phyloP scores from a whole-genome alignment of 768 basidiomycete genomes.

The Hericium alpestre region DNA sequence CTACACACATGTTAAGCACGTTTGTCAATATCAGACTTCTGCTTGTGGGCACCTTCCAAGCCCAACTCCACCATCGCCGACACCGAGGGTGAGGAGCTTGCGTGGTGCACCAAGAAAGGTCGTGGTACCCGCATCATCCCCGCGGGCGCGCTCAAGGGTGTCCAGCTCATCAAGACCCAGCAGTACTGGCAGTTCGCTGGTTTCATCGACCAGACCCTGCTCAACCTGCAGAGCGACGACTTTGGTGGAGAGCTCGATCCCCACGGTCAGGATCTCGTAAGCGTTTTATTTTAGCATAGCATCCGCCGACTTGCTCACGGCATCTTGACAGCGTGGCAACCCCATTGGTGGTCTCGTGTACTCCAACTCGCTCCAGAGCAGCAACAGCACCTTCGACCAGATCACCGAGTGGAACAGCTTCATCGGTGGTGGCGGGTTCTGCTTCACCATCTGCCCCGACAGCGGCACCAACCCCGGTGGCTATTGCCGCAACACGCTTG shows the following conservation, averaged over 20 bases:
- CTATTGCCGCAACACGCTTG: slow-evolving; percentile 64
- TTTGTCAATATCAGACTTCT: slow-evolving; percentile 41
- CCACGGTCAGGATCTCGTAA: slow-evolving; percentile 55
- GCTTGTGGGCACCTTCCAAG: slow-evolving; percentile 50
- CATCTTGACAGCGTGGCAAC: slow-evolving; percentile 53
- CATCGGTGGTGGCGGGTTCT: slow-evolving; percentile 56
- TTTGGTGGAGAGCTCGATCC: slow-evolving; percentile 73
- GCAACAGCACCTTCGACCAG: slow-evolving; percentile 37
- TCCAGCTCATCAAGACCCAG: slow-evolving; percentile 52
- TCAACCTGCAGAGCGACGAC: slow-evolving; percentile 45
- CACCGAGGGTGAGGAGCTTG: slow-evolving; percentile 60
- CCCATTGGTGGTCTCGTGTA: slow-evolving; percentile 65
- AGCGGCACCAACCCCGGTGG: slow-evolving; percentile 29
- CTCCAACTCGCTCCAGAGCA: slow-evolving; percentile 42
- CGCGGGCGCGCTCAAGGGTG: slow-evolving; percentile 47
- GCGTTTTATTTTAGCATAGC: slow-evolving; percentile 6
- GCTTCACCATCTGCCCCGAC: slow-evolving; percentile 66
- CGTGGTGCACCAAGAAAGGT: slow-evolving; percentile 66
- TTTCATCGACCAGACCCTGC: slow-evolving; percentile 46
- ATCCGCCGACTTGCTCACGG: background rate
- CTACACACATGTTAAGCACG: background rate
- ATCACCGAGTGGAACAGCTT: slow-evolving; percentile 67
- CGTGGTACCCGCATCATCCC: slow-evolving; percentile 69
- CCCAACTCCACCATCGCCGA: slow-evolving; percentile 47
- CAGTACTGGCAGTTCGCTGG: slow-evolving; percentile 55